These are phyloP conservation scores for Trypanosoma rangeli DNA, from an alignment of 208 protist genomes.

Conservation along the genomic window DNA sequence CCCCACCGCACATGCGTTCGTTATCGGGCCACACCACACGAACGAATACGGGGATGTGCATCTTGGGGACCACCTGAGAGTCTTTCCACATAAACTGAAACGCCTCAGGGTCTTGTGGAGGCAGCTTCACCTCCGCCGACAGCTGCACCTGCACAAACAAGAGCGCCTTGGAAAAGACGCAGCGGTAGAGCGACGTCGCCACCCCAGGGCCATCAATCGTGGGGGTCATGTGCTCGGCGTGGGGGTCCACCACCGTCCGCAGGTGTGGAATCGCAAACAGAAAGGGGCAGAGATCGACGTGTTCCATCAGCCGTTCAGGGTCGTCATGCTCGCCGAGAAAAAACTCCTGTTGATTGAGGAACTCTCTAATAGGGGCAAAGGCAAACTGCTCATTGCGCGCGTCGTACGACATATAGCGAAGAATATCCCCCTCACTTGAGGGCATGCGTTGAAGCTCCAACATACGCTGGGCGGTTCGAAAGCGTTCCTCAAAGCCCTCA, in stretches of 20 bases:
- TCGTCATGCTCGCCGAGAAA: conserved; percentile 90
- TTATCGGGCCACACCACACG: conserved; percentile 86
- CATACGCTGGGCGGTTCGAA: conserved; percentile 47
- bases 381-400: conserved; percentile 74
- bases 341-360: conserved; percentile 79
- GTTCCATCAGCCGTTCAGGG: conserved; percentile 79
- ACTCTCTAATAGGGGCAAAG: conserved; percentile 78
- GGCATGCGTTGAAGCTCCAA: conserved; percentile 75
- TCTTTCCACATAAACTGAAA: conserved; percentile 89
- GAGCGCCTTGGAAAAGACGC: conserved; percentile 85
- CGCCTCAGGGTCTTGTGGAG: conserved; percentile 81
- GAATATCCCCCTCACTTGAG: conserved; percentile 54
- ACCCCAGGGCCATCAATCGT: conserved; percentile 84
- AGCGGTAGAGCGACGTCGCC: conserved; percentile 80
- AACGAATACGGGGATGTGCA: conserved; percentile 86
- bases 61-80: conserved; percentile 77
- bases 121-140: conserved; percentile 90
- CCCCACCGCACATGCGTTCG: conserved; percentile 63
- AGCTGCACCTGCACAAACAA: conserved; percentile 85
- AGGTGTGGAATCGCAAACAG: conserved; percentile 82
- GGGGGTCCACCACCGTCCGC: conserved; percentile 74
- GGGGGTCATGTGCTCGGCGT: conserved; percentile 73
- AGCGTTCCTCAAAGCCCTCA: conserved; percentile 53
- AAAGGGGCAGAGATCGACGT: conserved; percentile 85
- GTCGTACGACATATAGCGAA: conserved; percentile 82